A percentile compares a stretch with the other conserved stretches of the same genome.
phyloP scores from a whole-genome alignment of 768 basidiomycete species.

The Podaxis sp. region DNA sequence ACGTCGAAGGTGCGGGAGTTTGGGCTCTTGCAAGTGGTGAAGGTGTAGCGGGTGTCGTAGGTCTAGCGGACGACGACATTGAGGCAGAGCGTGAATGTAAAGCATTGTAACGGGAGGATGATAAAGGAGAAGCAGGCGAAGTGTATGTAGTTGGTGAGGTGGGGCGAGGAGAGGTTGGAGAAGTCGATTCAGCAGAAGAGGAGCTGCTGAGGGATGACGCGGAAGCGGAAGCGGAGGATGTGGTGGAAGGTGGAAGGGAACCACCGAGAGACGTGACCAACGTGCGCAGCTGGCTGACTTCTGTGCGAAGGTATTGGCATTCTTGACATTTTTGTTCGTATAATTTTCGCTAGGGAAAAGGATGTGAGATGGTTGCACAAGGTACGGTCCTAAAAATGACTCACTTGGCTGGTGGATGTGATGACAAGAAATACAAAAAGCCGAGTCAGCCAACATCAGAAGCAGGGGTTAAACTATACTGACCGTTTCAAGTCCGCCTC shows the following conservation, averaged over 20 bases:
- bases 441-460: slow-evolving; percentile 16
- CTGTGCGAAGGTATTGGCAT: slow-evolving; percentile 60
- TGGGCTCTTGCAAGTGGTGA: slow-evolving; percentile 34
- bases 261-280: slow-evolving; percentile 38
- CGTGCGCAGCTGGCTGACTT: slow-evolving; percentile 54
- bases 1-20: slow-evolving; percentile 30
- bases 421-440: slow-evolving; percentile 10
- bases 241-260: slow-evolving; percentile 31
- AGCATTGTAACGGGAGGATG: slow-evolving; percentile 42
- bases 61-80: slow-evolving; percentile 36
- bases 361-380: slow-evolving; percentile 15
- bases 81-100: slow-evolving; percentile 58
- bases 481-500: slow-evolving; percentile 73
- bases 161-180: slow-evolving; percentile 43
- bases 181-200: slow-evolving; percentile 30
- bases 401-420: slow-evolving; percentile 49
- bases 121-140: slow-evolving; percentile 37
- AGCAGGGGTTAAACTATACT: slow-evolving; percentile 24
- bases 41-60: slow-evolving; percentile 41
- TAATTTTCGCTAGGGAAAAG: slow-evolving; percentile 43
- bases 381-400: slow-evolving; percentile 23
- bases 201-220: slow-evolving; percentile 26
- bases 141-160: slow-evolving; percentile 29
- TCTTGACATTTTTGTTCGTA: slow-evolving; percentile 70
- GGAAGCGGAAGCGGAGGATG: slow-evolving; percentile 29